Evolutionary conservation across 2,329 filamentous ascomycete species (phyloP).

Genomic region (Claviceps cyperi): DNA sequence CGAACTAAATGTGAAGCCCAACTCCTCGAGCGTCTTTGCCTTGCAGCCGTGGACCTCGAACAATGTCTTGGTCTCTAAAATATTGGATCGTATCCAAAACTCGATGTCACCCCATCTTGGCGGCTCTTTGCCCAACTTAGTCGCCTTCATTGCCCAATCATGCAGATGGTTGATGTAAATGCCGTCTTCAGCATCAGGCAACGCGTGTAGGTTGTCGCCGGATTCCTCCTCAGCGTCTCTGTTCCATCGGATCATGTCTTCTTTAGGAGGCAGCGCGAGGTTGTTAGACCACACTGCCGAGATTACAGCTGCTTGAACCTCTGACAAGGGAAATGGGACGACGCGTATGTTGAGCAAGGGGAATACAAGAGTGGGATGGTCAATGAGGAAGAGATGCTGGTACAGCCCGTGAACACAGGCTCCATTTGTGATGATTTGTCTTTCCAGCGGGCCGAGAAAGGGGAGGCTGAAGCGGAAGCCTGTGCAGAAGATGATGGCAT

Average conservation of each 20-base stretch:
- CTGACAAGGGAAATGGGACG: conserved; percentile 74
- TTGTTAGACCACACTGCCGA: conserved; percentile 64
- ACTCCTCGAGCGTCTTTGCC: conserved; percentile 52
- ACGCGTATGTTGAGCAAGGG: conserved; percentile 62
- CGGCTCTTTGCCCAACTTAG: conserved; percentile 47
- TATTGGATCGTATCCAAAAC: conserved; percentile 57
- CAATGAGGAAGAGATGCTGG: conserved; percentile 63
- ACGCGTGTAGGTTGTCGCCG: conserved; percentile 18
- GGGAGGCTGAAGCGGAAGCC: conserved; percentile 80
- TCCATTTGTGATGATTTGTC: conserved; percentile 50
- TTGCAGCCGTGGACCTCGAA: conserved; percentile 53
- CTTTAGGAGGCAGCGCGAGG: conserved; percentile 45
- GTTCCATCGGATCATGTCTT: conserved; percentile 61
- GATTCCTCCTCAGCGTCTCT: conserved; percentile 36
- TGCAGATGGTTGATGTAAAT: conserved; percentile 56
- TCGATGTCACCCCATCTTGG: conserved; percentile 57
- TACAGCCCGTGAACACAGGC: conserved; percentile 58
- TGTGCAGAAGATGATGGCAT: conserved; percentile 73
- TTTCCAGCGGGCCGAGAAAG: conserved; percentile 40
- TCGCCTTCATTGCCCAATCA: conserved; percentile 42
- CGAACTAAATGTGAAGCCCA: conserved; percentile 47
- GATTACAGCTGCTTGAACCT: conserved; percentile 65
- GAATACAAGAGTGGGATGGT: conserved; percentile 66
- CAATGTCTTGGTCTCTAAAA: conserved; percentile 53
- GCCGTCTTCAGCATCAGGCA: conserved; percentile 35